Conservation (phyloP, 179 eudicot genomes). For the Silene coronaria region DNA sequence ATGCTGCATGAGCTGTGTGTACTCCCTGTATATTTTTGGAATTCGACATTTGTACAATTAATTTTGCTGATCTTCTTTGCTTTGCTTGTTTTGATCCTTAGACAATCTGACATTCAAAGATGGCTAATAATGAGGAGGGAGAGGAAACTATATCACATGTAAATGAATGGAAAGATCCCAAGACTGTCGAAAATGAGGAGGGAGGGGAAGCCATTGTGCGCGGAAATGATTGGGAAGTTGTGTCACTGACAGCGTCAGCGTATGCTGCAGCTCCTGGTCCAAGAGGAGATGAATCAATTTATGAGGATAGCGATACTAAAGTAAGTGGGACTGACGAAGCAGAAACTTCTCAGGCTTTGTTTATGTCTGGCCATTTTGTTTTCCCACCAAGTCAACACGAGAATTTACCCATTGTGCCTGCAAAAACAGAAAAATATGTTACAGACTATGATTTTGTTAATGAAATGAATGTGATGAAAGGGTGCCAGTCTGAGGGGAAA, state of each 20-base stretch:
- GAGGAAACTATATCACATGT: constrained; percentile 19
- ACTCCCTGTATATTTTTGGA: too few relatives aligned
- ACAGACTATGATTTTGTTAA: constrained; percentile 27
- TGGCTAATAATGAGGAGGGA: constrained; percentile 26
- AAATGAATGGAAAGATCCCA: constrained; percentile 17
- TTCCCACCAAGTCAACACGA: constrained; percentile 65
- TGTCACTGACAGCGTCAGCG: constrained; percentile 80
- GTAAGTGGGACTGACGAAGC: constrained; percentile 34
- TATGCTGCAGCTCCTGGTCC: constrained; percentile 89
- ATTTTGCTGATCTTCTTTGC: neutral
- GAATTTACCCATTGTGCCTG: constrained; percentile 49
- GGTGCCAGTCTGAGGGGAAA: constrained; percentile 34
- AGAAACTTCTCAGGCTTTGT: constrained; percentile 58
- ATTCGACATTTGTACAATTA: too few relatives aligned
- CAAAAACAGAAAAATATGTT: constrained; percentile 25
- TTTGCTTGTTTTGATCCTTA: neutral
- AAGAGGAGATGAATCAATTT: constrained; percentile 35
- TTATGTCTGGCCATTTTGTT: constrained; percentile 59
- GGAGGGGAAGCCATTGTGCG: constrained; percentile 29
- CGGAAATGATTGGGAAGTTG: constrained; percentile 93
- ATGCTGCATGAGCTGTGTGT: too few relatives aligned
- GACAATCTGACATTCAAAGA: constrained; percentile 15
- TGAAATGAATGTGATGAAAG: constrained; percentile 25
- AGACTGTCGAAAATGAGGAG: constrained; percentile 39
- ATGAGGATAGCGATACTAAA: constrained; percentile 29